phyloP scores from a whole-genome alignment of 1,139 yeast species.

The Geotrichum histeridarum region DNA sequence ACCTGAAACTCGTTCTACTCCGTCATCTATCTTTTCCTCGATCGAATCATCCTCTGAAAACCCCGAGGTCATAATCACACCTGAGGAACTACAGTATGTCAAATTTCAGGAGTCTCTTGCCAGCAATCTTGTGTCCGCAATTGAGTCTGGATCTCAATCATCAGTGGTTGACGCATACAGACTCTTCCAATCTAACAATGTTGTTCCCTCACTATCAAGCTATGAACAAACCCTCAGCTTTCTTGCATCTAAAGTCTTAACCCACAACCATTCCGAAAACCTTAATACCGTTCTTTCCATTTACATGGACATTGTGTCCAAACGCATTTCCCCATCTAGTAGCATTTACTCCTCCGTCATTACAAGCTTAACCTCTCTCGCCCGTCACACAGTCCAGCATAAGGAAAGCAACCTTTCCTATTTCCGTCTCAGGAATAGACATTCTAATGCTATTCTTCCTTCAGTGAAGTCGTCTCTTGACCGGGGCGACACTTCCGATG shows the following conservation, averaged over 20 bases:
- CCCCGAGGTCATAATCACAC: not conserved
- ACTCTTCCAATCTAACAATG: not conserved
- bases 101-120: not conserved
- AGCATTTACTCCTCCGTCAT: slow-evolving; percentile 34
- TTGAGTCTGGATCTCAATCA: slow-evolving; percentile 5
- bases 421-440: slow-evolving; percentile 18
- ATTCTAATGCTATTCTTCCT: slow-evolving; percentile 16
- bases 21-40: too few species aligned
- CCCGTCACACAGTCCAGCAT: slow-evolving; percentile 19
- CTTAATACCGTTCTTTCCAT: slow-evolving; percentile 11
- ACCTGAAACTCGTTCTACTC: too few species aligned
- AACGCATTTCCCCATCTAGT: slow-evolving; percentile 12
- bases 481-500: slow-evolving; percentile 22
- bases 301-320: slow-evolving; percentile 12
- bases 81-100: not conserved
- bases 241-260: not conserved
- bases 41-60: too few species aligned
- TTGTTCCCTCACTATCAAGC: slow-evolving; percentile 3
- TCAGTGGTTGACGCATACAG: slow-evolving; percentile 8
- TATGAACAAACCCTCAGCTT: slow-evolving; percentile 11
- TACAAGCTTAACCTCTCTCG: slow-evolving; percentile 27
- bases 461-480: slow-evolving; percentile 17
- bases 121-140: not conserved
- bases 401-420: slow-evolving; percentile 11
- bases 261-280: slow-evolving; percentile 8